These are phyloP conservation scores for Candida pseudoglaebosa DNA, from an alignment of 805 yeast species.

Conservation along the genomic window DNA sequence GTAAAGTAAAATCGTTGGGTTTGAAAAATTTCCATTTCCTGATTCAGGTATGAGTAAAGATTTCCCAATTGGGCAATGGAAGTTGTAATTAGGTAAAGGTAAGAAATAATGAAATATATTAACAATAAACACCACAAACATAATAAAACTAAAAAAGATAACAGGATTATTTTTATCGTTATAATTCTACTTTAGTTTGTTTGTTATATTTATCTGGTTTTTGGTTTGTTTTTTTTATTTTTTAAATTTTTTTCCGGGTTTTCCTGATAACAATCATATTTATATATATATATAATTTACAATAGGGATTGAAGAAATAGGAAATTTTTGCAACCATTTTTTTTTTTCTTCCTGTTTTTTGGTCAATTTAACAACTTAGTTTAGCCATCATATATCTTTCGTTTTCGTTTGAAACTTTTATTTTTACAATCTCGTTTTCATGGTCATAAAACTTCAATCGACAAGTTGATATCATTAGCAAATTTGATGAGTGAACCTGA, in stretches of 20 bases:
- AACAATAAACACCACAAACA: constrained; percentile 1
- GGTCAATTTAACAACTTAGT: too few species aligned
- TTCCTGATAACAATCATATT: too few species aligned
- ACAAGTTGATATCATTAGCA: constrained; percentile 31
- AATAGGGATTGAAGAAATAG: too few species aligned
- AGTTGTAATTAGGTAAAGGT: not conserved
- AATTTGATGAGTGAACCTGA: constrained; percentile 34
- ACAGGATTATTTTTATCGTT: too few species aligned
- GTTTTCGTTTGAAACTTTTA: not conserved
- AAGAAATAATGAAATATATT: not conserved
- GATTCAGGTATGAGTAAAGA: constrained; percentile 1
- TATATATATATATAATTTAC: too few species aligned
- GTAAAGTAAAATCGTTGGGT: not conserved
- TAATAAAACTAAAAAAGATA: not conserved
- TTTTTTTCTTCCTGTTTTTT: too few species aligned
- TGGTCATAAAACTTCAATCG: constrained; percentile 10
- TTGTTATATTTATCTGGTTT: too few species aligned
- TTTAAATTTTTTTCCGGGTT: too few species aligned
- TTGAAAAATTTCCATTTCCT: not conserved
- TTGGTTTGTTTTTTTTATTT: too few species aligned
- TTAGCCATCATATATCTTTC: too few species aligned
- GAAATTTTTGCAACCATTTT: too few species aligned
- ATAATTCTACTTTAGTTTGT: too few species aligned
- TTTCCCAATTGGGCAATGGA: not conserved
- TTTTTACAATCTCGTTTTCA: not conserved